Base-by-base conservation (phyloP, 2,329 filamentous ascomycete species). In the Talaromyces verruculosus region DNA sequence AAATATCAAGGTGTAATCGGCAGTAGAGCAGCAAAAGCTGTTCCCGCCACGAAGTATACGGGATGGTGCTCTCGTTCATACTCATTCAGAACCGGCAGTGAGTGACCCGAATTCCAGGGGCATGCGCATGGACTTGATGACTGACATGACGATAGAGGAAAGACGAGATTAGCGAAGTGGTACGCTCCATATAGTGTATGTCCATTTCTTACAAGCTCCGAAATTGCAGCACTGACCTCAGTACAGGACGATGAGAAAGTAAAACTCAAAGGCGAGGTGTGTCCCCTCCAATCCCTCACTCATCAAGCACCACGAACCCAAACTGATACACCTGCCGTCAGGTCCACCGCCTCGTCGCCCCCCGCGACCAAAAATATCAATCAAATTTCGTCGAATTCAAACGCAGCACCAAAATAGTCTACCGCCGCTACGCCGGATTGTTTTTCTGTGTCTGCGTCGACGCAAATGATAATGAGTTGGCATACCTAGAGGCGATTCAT, bases 391-490 rank as follows among this genome's bases (percentile, higher is more conserved):
- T 99, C 85, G 95, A 99, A 73, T 89, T 89, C 72, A 79, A 81
- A 55, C 75, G 78, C 59, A 81, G 79, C 68, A 93, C 94, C 77
- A 98, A 97, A 83, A 91, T 99, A 73, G 92, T 99, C 63, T 99
- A 99, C 83, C 90, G 96, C 53, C 91, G 95, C 69, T 99, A 99
- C 81, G 95, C 95, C 0, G 95, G 95, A 0, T 88, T 99, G 67
- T 99, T 99, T 87, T 99, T 99, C 84, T 99, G 95, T 84, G 96
- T 93, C 63, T 98, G 95, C 80, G 95, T 99, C 77, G 95, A 99
- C 81, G 96, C 94, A 61, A 98, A 97, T 79, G 95, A 99, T 80
- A 99, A 98, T 81, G 95, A 99, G 83, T 84, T 99, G 68, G 94
- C 95, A 30, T 98, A 93, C 76, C 86, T 99, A 67, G 95, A 99